Base-by-base conservation (phyloP, 1,284 basidiomycete species). In the Fomitopsis schrenkii region DNA sequence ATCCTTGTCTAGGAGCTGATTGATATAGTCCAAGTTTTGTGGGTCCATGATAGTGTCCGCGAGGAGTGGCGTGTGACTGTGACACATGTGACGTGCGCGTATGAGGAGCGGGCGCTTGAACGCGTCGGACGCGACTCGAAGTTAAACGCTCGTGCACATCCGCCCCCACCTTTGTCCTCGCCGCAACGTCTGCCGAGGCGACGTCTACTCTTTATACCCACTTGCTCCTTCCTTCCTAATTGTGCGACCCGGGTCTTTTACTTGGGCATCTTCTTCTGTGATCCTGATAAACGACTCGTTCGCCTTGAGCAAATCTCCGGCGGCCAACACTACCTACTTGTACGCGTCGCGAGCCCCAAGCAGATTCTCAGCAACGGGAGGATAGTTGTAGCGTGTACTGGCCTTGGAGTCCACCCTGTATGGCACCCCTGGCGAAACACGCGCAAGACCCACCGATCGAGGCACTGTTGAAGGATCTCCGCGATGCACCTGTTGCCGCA, bases 1-100 rank as follows among this genome's bases (percentile, higher is more conserved):
- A 65, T 86, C 84, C 57, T 77, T 73, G 59, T 86, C 84, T 17
- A 87, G 76, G 45, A 84, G 73, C 22, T 73, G 67, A 62, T 83
- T 86, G 67, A 87, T 79, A 62, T 70, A 69, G 54, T 84, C 80
- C 54, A 90, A 72, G 64, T 85, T 81, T 54, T 77, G 67, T 53
- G 78, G 62, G 67, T 90, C 84, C 87, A 90, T 89, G 60, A 40
- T 33, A 35, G 57, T 38, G 46, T 50, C 26, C 17, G 22, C 55
- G 59, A 33, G 55, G 35, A 28, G n/a, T 44, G n/a, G 48, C 19
- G 35, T 19, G 61, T 54, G 61, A 62, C 26, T 35, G 22, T 30
- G 50, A 44, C 38, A 42, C 55, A 7, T 12, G 59, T 60, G 59
- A 60, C 59, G 38, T 15, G 54, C 62, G 59, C 30, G 52, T 28